Conservation (phyloP, 768 basidiomycete species). For the Tricholoma matsutake region DNA sequence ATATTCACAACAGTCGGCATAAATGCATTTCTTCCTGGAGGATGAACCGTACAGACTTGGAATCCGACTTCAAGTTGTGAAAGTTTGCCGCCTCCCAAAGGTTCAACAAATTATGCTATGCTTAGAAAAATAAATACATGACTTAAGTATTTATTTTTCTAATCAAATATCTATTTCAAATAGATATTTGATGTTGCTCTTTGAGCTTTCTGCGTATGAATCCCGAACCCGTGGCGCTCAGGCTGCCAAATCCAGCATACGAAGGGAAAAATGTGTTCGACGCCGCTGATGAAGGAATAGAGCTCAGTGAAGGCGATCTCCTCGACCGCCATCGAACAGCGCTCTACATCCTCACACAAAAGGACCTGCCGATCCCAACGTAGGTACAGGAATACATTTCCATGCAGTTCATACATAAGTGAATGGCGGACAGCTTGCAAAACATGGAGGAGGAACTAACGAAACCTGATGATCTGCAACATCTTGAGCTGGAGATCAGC, state of each 20-base stretch:
- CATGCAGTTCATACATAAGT: neutral
- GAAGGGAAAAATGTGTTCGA: constrained; percentile 12
- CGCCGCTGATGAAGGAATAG: neutral
- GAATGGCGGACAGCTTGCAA: constrained; percentile 25
- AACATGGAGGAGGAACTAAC: constrained; percentile 33
- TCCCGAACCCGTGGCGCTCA: neutral
- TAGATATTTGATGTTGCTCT: neutral
- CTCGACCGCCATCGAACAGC: constrained; percentile 33
- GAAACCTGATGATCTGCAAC: constrained; percentile 24
- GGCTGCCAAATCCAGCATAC: constrained; percentile 2
- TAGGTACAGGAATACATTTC: constrained; percentile 18
- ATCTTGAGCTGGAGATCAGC: constrained; percentile 26
- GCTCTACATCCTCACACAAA: constrained; percentile 38
- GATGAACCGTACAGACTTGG: too few species aligned
- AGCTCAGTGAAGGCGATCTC: constrained; percentile 12
- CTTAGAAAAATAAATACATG: neutral
- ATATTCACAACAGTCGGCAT: too few species aligned
- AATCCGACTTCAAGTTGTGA: too few species aligned
- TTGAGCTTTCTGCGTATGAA: neutral
- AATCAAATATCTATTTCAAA: too few species aligned
- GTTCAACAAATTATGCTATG: too few species aligned
- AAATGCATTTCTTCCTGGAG: too few species aligned
- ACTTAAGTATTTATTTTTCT: too few species aligned
- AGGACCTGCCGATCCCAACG: constrained; percentile 38
- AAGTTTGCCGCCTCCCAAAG: too few species aligned